A percentile compares a stretch with the other conserved stretches of the same genome.
Evolutionary conservation across 768 basidiomycete genomes (phyloP).

Genomic region (Lactarius hatsudake): DNA sequence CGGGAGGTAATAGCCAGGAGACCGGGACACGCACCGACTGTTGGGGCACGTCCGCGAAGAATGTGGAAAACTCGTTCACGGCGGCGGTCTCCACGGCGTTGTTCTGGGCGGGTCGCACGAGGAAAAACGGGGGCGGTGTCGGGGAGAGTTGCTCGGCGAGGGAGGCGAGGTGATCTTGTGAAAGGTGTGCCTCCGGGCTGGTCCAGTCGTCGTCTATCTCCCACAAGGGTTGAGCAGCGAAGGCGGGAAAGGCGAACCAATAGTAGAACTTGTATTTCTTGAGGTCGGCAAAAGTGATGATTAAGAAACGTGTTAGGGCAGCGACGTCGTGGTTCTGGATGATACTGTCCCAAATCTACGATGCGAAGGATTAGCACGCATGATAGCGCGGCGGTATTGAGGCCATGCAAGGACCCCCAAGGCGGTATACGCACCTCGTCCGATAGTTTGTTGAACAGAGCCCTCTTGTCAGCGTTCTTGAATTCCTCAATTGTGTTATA

Average conservation of each 20-base stretch:
- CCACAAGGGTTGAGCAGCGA: slow-evolving; percentile 89
- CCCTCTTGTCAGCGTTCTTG: slow-evolving; percentile 82
- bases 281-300: slow-evolving; percentile 94
- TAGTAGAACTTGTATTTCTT: slow-evolving; percentile 98
- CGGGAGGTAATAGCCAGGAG: background rate
- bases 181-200: slow-evolving; percentile 45
- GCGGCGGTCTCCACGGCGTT: slow-evolving; percentile 44
- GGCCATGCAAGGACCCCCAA: background rate
- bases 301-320: slow-evolving; percentile 71
- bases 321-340: slow-evolving; percentile 49
- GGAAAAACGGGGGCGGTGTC: slow-evolving; percentile 55
- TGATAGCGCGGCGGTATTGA: background rate
- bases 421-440: slow-evolving; percentile 52
- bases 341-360: slow-evolving; percentile 70
- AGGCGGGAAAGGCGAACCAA: slow-evolving; percentile 97
- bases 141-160: slow-evolving; percentile 44
- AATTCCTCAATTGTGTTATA: slow-evolving; percentile 98
- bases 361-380: background rate
- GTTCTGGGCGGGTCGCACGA: slow-evolving; percentile 43
- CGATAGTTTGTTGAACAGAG: slow-evolving; percentile 73
- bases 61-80: slow-evolving; percentile 54
- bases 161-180: slow-evolving; percentile 40
- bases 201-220: slow-evolving; percentile 70
- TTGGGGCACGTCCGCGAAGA: slow-evolving; percentile 50
- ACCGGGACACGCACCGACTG: slow-evolving; percentile 41